Evolutionary conservation across 208 protist species (phyloP).

Genomic region (Porcisia hertigi): DNA sequence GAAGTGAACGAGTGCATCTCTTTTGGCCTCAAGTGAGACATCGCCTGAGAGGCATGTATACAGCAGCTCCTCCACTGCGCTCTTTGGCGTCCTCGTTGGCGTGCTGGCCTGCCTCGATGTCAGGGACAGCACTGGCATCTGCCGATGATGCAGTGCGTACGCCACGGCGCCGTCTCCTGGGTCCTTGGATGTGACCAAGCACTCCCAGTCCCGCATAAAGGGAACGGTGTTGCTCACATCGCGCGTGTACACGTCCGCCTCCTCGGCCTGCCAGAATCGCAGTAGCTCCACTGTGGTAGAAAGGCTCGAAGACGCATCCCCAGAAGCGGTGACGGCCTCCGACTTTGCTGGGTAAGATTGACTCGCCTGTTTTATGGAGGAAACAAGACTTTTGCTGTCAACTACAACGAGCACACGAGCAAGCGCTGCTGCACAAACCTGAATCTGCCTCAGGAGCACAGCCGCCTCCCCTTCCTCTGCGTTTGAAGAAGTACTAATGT

Average conservation of each 20-base stretch:
- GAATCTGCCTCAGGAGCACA: constrained; percentile 4
- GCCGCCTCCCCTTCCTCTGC: not conserved
- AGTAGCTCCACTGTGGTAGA: constrained; percentile 34
- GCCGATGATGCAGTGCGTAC: constrained; percentile 64
- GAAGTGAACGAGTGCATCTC: constrained; percentile 31
- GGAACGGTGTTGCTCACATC: constrained; percentile 40
- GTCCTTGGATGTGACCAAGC: constrained; percentile 51
- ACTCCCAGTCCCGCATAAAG: constrained; percentile 49
- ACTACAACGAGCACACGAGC: constrained; percentile 2
- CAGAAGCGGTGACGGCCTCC: not conserved
- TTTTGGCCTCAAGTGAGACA: constrained; percentile 3
- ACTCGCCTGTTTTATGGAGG: not conserved
- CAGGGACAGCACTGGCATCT: constrained; percentile 72
- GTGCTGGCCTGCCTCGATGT: not conserved
- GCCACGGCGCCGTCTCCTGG: constrained; percentile 39
- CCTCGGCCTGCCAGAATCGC: constrained; percentile 49
- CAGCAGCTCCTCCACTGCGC: constrained; percentile 20
- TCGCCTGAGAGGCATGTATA: constrained; percentile 1
- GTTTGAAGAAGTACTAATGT: not conserved
- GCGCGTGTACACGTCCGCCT: constrained; percentile 38
- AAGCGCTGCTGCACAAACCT: constrained; percentile 1
- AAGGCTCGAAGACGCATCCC: not conserved
- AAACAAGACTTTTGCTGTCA: not conserved
- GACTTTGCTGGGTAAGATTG: not conserved
- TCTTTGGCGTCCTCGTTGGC: not conserved